A percentile compares a stretch with the other conserved stretches of the same genome.
These are phyloP conservation scores for Phytophthora boehmeriae DNA, from an alignment of 352 stramenopile species.

Conservation along the genomic window DNA sequence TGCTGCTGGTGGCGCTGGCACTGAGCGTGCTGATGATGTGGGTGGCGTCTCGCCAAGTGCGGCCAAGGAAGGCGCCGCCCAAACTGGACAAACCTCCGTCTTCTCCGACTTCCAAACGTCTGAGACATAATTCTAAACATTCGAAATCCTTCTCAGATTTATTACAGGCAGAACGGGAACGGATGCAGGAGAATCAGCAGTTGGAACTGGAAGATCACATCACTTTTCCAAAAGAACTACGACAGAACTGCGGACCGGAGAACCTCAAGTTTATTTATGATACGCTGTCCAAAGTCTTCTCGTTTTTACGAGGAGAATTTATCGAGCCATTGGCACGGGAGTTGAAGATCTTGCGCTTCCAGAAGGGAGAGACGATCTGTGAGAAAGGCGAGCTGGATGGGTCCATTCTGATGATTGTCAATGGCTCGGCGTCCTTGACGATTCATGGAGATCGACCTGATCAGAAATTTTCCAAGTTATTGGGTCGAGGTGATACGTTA, in stretches of 20 bases:
- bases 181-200: constrained; percentile 64
- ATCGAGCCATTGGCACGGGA: constrained; percentile 64
- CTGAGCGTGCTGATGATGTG: constrained; percentile 74
- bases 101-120: constrained; percentile 74
- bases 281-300: constrained; percentile 81
- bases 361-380: constrained; percentile 66
- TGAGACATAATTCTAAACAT: constrained; percentile 61
- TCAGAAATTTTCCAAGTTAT: constrained; percentile 54
- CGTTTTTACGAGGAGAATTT: constrained; percentile 74
- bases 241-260: constrained; percentile 64
- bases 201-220: constrained; percentile 73
- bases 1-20: constrained; percentile 49
- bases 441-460: constrained; percentile 54
- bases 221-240: constrained; percentile 61
- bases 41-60: constrained; percentile 82
- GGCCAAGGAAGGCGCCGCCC: constrained; percentile 51
- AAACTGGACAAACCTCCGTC: constrained; percentile 46
- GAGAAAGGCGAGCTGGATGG: constrained; percentile 61
- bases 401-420: constrained; percentile 76
- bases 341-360: constrained; percentile 56
- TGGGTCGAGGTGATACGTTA: constrained; percentile 68
- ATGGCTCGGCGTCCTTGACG: constrained; percentile 56
- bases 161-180: constrained; percentile 60
- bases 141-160: constrained; percentile 81
- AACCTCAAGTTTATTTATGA: constrained; percentile 86